These are phyloP conservation scores for Fusarium illudens DNA, from an alignment of 2,329 filamentous ascomycete species.

Conservation along the genomic window DNA sequence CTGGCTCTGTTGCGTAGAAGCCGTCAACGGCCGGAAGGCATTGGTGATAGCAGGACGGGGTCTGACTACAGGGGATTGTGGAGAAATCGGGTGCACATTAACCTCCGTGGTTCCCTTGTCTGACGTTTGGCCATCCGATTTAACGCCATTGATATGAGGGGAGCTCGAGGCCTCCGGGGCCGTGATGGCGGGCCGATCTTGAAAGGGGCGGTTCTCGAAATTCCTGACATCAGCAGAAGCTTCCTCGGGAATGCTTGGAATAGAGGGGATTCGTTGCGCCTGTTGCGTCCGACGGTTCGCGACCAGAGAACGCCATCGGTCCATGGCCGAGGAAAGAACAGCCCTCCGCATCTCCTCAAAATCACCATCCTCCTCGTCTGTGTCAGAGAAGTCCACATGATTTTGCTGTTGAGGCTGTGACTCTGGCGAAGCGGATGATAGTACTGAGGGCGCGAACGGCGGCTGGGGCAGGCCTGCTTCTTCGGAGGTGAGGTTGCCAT, in stretches of 20 bases:
- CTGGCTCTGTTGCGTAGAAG: slow-evolving; percentile 7
- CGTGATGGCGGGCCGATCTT: slow-evolving; percentile 9
- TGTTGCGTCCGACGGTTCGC: slow-evolving; percentile 19
- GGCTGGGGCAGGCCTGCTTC: slow-evolving; percentile 1
- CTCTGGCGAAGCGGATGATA: slow-evolving; percentile 3
- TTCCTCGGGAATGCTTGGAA: slow-evolving; percentile 25
- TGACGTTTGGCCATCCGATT: slow-evolving; percentile 1
- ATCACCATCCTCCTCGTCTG: slow-evolving; percentile 24
- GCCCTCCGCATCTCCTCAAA: slow-evolving; percentile 30
- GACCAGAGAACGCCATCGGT: slow-evolving; percentile 37
- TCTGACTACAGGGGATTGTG: slow-evolving; percentile 20
- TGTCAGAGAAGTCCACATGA: slow-evolving; percentile 4
- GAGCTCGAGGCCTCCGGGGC: neutral
- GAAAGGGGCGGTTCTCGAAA: slow-evolving; percentile 20
- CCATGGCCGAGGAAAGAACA: slow-evolving; percentile 36
- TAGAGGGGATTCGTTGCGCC: slow-evolving; percentile 18
- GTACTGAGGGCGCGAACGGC: neutral
- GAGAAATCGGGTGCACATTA: neutral
- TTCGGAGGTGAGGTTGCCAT: slow-evolving; percentile 10
- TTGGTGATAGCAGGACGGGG: slow-evolving; percentile 13
- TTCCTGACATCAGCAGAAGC: slow-evolving; percentile 18
- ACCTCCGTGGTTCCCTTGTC: slow-evolving; percentile 10
- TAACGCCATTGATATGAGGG: slow-evolving; percentile 18
- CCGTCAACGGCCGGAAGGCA: slow-evolving; percentile 15
- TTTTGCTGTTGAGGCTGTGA: slow-evolving; percentile 6